Base-by-base conservation (phyloP, 177 flowering plant species). In the Vitis hybrid region DNA sequence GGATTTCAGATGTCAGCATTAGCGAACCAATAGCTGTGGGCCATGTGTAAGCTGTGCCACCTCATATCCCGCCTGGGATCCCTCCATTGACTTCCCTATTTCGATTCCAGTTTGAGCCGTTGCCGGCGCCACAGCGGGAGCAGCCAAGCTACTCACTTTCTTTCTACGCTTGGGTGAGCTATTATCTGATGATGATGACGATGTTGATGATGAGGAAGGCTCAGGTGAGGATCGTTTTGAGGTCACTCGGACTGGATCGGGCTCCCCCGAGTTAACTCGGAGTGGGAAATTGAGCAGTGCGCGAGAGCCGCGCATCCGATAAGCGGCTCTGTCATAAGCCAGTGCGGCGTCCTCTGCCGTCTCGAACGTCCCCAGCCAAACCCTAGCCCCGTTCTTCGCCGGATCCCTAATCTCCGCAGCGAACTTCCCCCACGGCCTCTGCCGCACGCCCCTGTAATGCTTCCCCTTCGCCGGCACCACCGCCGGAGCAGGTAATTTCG, bases 371-470 rank as follows among this genome's bases (percentile, higher is more conserved):
- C 90, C 90, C 2, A 87, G 77, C 90, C 90, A 87, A n/a, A 87
- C 91, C 76, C 91, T 62, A 1, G 89, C 89, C 4, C 91, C 91
- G 72, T 85, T 85, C 69, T 80, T 85, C 22, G 91, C 86, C 76
- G 91, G 91, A 64, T 87, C 90, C 12, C 90, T 60, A 26, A 87
- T 87, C 79, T 87, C 90, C 67, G 90, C 89, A 39, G 91, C 91
- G 74, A 79, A 87, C 62, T 84, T 87, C 31, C 91, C 91, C 91
- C 91, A 87, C 66, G 91, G 91, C 75, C 91, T 68, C 67, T 76
- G 82, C 73, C 89, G 75, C 16, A 87, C 91, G 0, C 91, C 91
- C 52, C 91, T 70, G 75, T 82, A 87, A 53, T 84, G 91, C 82
- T 79, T 82, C 62, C 83, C 85, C 71, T 73, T 82, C 62, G 74